Base-by-base conservation (phyloP, 306 rosid genomes). In the Phaseolus lunatus region DNA sequence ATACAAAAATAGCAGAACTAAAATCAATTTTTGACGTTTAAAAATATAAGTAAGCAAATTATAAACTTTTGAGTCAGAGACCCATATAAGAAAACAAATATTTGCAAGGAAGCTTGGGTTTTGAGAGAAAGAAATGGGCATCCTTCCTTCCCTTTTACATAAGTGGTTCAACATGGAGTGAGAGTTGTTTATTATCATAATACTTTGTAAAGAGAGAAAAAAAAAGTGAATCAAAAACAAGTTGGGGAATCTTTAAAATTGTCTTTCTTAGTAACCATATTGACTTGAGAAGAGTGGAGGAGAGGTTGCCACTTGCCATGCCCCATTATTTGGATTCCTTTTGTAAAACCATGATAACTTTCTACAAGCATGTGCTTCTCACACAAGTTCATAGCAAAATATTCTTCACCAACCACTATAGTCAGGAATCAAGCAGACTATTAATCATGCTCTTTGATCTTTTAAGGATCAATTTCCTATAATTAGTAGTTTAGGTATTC, bases 181-280 rank as follows among this genome's bases (percentile, higher is more conserved):
- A 13, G 4, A 57, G 4, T 11, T 11, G 2, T 27, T 27, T 5
- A 27, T 59, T 15, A 27, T 15, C 20, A 26, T 57, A 58, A 3
- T 26, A 2, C 18, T 59, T 26, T 1, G 23, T 24, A 1, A 56
- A n/a, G n/a, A 23, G 12, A 56, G 23, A 57, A 5, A 52, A 23
- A 4, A 59, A 59, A 59, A 59, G 20, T 15, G 20, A 59, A 15
- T 12, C 4, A 59, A 59, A 53, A 14, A 59, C 13, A 61, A 59
- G 67, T 7, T 14, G 14, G 15, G 41, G 43, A 59, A 59, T 59
- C 67, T 59, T 59, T 29, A 59, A 59, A 59, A 27, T 59, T 56
- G 62, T 59, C 67, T 59, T 39, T 59, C 37, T 58, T 12, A 27
- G 15, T 9, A 58, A 24, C 39, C 35, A 5, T 54, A 54, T 22